Evolutionary conservation across 441 rosid species (phyloP).

Genomic region (Mallotus repandus): DNA sequence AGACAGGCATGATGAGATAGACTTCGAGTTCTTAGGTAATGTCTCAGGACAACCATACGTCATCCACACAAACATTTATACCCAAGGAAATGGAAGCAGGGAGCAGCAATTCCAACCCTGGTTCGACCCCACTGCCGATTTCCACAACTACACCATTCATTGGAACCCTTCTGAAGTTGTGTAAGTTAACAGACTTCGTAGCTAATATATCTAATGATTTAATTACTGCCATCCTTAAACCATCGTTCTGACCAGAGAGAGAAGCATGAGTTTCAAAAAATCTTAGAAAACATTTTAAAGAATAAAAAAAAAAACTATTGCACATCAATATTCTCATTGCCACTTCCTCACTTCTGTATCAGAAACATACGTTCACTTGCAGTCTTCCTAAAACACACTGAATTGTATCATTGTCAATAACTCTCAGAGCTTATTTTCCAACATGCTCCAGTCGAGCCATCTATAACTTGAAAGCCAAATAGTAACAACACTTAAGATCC

Average conservation of each 20-base stretch:
- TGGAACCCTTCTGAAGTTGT: constrained; percentile 66
- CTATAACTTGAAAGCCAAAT: not conserved
- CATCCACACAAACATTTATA: constrained; percentile 58
- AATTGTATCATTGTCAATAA: not conserved
- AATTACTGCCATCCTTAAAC: not conserved
- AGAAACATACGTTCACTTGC: no score
- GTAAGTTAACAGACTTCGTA: constrained; percentile 21
- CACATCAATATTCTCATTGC: no score
- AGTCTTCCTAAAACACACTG: not conserved
- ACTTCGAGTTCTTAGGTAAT: constrained; percentile 61
- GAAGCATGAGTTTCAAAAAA: not conserved
- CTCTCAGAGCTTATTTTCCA: constrained; percentile 7
- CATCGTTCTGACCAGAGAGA: not conserved
- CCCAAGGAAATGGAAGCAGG: constrained; percentile 61
- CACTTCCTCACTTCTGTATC: no score
- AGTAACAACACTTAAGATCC: not conserved
- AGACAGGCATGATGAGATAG: constrained; percentile 58
- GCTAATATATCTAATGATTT: constrained; percentile 9
- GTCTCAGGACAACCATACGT: constrained; percentile 60
- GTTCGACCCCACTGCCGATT: constrained; percentile 70
- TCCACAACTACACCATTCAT: constrained; percentile 60
- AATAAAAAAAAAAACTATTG: no score
- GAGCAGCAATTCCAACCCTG: constrained; percentile 77
- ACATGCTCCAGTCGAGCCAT: constrained; percentile 7
- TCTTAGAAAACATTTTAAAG: not conserved